A percentile compares a stretch with the other conserved stretches of the same genome.
Conservation (phyloP, 2,329 filamentous ascomycete genomes). For the Lasiodiplodia theobromae region DNA sequence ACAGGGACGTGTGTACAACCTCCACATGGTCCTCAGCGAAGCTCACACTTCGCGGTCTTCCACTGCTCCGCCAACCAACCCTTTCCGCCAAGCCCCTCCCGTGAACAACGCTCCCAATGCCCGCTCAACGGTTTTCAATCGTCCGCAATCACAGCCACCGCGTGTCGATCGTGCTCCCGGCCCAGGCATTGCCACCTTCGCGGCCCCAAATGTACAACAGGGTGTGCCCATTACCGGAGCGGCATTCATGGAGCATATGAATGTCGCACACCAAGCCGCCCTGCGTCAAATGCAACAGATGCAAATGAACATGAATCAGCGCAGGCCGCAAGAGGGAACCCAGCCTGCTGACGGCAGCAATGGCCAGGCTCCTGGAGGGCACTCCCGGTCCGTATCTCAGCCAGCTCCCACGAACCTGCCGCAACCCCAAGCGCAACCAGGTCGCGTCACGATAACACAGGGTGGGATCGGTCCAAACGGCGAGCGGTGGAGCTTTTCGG, state of each 20-base stretch:
- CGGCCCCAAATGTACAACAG: background rate
- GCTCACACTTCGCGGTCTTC: conserved; percentile 38
- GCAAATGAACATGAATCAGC: conserved; percentile 12
- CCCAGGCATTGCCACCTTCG: conserved; percentile 6
- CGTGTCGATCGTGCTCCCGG: conserved; percentile 6
- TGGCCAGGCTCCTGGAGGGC: conserved; percentile 3
- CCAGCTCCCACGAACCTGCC: conserved; percentile 30
- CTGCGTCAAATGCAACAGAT: conserved; percentile 22
- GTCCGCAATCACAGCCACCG: conserved; percentile 28
- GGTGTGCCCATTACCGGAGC: conserved; percentile 1
- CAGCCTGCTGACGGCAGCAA: conserved; percentile 1
- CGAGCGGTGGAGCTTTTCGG: conserved; percentile 60
- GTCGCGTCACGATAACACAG: conserved; percentile 51
- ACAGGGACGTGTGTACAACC: conserved; percentile 32
- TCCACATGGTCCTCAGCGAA: conserved; percentile 31
- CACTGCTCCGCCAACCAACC: conserved; percentile 48
- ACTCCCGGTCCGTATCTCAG: conserved; percentile 7
- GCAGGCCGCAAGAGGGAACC: background rate
- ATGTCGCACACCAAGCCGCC: conserved; percentile 14
- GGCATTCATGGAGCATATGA: conserved; percentile 18
- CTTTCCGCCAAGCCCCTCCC: conserved; percentile 37
- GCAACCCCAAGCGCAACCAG: conserved; percentile 34
- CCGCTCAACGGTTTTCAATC: background rate
- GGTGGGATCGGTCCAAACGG: conserved; percentile 61
- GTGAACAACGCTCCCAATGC: conserved; percentile 43